Evolutionary conservation across 441 rosid species (phyloP), one percentile per base, ranked within the genome.

Genomic region (Iberis amara): DNA sequence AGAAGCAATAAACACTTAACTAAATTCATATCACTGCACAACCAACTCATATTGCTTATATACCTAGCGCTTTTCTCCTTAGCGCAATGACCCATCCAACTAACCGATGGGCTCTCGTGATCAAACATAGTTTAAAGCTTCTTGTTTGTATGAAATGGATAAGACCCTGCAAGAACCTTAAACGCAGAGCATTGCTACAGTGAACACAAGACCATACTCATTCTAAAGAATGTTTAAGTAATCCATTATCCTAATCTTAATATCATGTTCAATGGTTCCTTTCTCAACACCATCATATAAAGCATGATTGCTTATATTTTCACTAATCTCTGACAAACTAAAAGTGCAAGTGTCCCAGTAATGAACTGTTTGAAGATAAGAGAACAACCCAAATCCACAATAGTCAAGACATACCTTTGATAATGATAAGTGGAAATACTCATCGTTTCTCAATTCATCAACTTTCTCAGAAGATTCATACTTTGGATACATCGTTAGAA

Each of bases 31-130:
- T 18, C 21, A 18, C 21, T 18, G 21, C 21, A 18, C 21, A 18
- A 18, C 21, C 21, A 18, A 18, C 21, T 18, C 3, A 18, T 1
- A 18, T 18, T 18, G 1, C 21, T 18, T 18, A 18, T 3, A n/a
- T 18, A 18, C 73, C 79, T 82, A 0, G 89, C 89, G 9, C 89
- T 83, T 73, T 79, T 82, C 69, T 77, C 85, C 65, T 79, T 82
- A 7, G 89, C 89, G 53, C 85, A 69, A 44, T 79, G 81, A 52
- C 78, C 81, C 83, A 82, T 79, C 85, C 81, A 75, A 55, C 72
- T 77, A 32, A 82, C 83, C 1, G 89, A 82, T 42, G 79, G 89
- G 72, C 89, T 82, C 71, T 82, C 83, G 18, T 82, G 89, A 65
- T 82, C 89, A 55, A 82, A 82, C 85, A 82, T 77, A 21, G 85